Evolutionary conservation across 2,329 filamentous ascomycete species (phyloP).

Genomic region (Colletotrichum tropicicola): DNA sequence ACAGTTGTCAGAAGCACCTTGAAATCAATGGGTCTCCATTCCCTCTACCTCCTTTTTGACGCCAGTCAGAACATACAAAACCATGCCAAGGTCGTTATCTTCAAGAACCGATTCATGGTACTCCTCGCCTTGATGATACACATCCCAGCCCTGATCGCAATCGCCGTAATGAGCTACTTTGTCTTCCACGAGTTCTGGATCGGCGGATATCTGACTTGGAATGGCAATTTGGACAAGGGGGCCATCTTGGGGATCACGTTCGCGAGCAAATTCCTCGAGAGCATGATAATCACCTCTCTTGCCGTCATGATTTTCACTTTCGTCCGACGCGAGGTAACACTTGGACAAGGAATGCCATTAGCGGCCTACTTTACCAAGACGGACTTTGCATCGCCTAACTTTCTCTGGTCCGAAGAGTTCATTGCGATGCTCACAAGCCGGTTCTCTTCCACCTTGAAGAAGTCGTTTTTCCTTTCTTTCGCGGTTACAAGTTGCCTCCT

Average conservation of each 20-base stretch:
- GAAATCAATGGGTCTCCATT: too few relatives aligned
- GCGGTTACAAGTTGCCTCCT: not conserved
- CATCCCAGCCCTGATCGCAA: not conserved
- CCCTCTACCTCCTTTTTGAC: too few relatives aligned
- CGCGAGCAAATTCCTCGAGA: not conserved
- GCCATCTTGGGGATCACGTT: not conserved
- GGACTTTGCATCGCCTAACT: not conserved
- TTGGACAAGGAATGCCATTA: not conserved
- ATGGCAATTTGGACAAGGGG: not conserved
- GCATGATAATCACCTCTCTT: not conserved
- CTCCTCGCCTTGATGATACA: too few relatives aligned
- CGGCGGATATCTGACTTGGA: not conserved
- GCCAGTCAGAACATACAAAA: too few relatives aligned
- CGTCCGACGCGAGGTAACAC: not conserved
- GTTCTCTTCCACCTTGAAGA: constrained; percentile 1
- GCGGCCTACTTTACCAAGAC: not conserved
- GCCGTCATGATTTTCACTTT: constrained; percentile 7
- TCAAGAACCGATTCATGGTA: too few relatives aligned
- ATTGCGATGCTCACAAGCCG: not conserved
- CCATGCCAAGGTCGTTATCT: too few relatives aligned
- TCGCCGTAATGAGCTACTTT: not conserved
- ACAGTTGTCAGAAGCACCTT: too few relatives aligned
- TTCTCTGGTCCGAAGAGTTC: not conserved
- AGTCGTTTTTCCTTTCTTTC: not conserved
- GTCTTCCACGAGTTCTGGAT: constrained; percentile 1